Base-by-base conservation (phyloP, 2,329 filamentous ascomycete genomes). In the Podosphaera aphanis region DNA sequence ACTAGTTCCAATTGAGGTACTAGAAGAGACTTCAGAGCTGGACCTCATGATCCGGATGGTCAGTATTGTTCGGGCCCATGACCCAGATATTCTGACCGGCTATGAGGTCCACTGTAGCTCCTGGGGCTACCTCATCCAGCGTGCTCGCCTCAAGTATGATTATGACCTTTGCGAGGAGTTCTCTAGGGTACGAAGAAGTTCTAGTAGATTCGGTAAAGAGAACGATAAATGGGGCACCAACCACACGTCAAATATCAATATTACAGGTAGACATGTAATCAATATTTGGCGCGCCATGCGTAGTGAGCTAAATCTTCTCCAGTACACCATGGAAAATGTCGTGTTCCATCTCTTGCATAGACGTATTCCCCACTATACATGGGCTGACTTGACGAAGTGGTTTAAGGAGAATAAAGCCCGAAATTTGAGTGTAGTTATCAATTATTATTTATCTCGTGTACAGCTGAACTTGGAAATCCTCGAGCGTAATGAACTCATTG, bases 201-300 rank as follows among this genome's bases (percentile, higher is more conserved):
- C 83, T 0, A 83, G 84, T 2, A 74, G 79, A 46, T 86, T 86
- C 56, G 83, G 83, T 18, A 93, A 83, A 60, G 83, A 93, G 20
- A 76, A 75, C 43, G 86, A 94, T 59, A 72, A 75, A 51, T 95
- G 88, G 88, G 88, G 86, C 0, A 93, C 93, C 64, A 90, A 84
- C 50, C 85, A 86, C 46, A 92, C 86, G 0, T 93, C 85, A 2
- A 88, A 83, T 2, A 85, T 95, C 52, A 77, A 77, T 47, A 74
- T 98, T n/a, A 94, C 86, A 0, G 90, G 90, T 4, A 73, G 90
- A 49, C 88, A 95, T 58, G 84, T 93, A 69, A 86, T 98, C 64
- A 95, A 95, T 54, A 81, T 95, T 40, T 95, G 90, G 85, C 74
- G 88, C 54, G 85, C 86, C 0, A 94, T 98, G 86, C 74, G 84